Conservation (phyloP, 441 rosid genomes). For the Bruguiera hainesii region DNA sequence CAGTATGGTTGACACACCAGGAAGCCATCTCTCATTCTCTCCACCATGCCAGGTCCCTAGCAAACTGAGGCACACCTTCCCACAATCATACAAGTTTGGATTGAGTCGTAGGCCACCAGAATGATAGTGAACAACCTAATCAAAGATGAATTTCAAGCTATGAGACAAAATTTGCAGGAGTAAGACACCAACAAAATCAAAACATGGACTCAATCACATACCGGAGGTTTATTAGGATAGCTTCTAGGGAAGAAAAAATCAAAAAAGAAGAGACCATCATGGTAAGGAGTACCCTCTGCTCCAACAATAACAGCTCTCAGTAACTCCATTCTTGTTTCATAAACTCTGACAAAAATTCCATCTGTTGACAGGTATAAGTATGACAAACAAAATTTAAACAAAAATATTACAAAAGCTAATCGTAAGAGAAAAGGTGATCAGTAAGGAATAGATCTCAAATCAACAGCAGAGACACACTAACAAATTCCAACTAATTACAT, state of each 20-base stretch:
- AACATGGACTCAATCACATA: constrained; percentile 33
- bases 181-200: constrained; percentile 8
- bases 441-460: not conserved
- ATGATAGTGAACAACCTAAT: constrained; percentile 66
- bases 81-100: constrained; percentile 68
- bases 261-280: constrained; percentile 90
- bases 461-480: not conserved
- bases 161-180: constrained; percentile 20
- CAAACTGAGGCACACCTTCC: constrained; percentile 93
- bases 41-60: constrained; percentile 80
- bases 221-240: constrained; percentile 80
- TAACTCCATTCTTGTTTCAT: constrained; percentile 89
- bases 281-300: constrained; percentile 95
- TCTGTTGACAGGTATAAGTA: constrained; percentile 41
- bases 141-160: constrained; percentile 21
- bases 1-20: constrained; percentile 64
- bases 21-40: constrained; percentile 76
- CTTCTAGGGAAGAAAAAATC: constrained; percentile 72
- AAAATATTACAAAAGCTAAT: not conserved
- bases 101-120: constrained; percentile 82
- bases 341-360: constrained; percentile 77
- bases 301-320: constrained; percentile 91
- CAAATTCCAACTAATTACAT: not conserved
- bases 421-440: not conserved
- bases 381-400: not conserved